Evolutionary conservation across 2,329 filamentous ascomycete genomes (phyloP).

Genomic region (Chaetomium sp.): DNA sequence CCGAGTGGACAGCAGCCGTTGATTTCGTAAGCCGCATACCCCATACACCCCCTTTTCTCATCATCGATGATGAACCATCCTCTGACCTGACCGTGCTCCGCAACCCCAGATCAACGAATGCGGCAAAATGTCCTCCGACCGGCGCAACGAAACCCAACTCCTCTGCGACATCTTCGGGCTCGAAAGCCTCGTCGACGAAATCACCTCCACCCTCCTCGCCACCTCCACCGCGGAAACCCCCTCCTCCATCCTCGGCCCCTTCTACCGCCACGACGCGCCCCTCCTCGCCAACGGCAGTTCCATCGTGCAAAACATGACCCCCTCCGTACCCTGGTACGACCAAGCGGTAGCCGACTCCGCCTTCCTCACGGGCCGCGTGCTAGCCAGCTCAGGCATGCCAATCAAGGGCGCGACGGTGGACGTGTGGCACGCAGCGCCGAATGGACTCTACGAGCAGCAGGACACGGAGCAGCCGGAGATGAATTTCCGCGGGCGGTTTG

Average conservation of each 20-base stretch:
- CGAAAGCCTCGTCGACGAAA: conserved; percentile 58
- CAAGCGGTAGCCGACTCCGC: conserved; percentile 40
- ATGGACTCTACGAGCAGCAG: conserved; percentile 33
- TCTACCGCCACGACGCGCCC: conserved; percentile 60
- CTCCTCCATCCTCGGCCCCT: conserved; percentile 62
- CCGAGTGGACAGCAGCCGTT: conserved; percentile 60
- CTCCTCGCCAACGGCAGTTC: conserved; percentile 50
- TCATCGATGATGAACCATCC: background rate
- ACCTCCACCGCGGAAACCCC: conserved; percentile 37
- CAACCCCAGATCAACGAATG: conserved; percentile 51
- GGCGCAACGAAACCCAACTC: conserved; percentile 61
- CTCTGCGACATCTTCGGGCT: conserved; percentile 62
- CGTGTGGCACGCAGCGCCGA: conserved; percentile 59
- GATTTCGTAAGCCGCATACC: conserved; percentile 41
- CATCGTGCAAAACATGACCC: conserved; percentile 37
- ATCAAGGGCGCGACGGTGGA: conserved; percentile 52
- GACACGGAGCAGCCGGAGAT: conserved; percentile 56
- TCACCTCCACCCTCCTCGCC: conserved; percentile 51
- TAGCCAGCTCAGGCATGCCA: conserved; percentile 43
- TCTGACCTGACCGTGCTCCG: too few relatives aligned
- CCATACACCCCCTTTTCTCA: background rate
- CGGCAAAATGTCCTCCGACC: conserved; percentile 55
- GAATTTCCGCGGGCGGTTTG: conserved; percentile 68
- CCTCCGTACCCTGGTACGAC: conserved; percentile 25
- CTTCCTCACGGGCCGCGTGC: conserved; percentile 51